These are phyloP conservation scores for Pholiota adiposa DNA, from an alignment of 1,284 basidiomycete species.

Conservation along the genomic window DNA sequence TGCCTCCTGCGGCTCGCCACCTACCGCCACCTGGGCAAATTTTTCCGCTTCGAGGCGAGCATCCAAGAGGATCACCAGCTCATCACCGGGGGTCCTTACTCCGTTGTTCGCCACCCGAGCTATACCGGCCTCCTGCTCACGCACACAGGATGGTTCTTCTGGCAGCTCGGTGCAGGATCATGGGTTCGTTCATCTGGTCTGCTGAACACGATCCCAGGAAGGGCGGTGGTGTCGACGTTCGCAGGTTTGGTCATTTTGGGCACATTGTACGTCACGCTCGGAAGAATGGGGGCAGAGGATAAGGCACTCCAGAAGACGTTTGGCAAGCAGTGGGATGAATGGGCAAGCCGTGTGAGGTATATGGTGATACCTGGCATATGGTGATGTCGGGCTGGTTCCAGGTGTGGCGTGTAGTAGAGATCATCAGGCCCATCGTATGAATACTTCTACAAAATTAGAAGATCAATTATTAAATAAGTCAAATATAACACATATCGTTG, in stretches of 20 bases:
- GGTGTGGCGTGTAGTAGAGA: not conserved
- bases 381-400: not conserved
- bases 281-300: not conserved
- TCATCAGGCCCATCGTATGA: too few relatives aligned
- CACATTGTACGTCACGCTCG: not conserved
- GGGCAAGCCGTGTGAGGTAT: conserved; percentile 1
- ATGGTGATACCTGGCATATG: not conserved
- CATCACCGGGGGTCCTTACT: not conserved
- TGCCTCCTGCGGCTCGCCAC: not conserved
- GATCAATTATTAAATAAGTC: too few relatives aligned
- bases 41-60: conserved; percentile 1
- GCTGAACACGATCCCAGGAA: not conserved
- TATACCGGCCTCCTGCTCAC: not conserved
- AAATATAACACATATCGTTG: too few relatives aligned
- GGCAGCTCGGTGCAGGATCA: not conserved
- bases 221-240: not conserved
- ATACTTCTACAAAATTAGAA: too few relatives aligned
- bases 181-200: not conserved
- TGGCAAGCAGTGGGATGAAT: conserved; percentile 9
- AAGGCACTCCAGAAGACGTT: not conserved
- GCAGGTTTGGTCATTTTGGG: not conserved
- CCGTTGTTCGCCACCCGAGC: not conserved
- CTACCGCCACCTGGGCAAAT: conserved; percentile 1
- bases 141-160: not conserved
- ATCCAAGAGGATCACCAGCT: conserved; percentile 6